These are phyloP conservation scores for Angomonas deanei DNA, from an alignment of 208 protist genomes.

Conservation along the genomic window DNA sequence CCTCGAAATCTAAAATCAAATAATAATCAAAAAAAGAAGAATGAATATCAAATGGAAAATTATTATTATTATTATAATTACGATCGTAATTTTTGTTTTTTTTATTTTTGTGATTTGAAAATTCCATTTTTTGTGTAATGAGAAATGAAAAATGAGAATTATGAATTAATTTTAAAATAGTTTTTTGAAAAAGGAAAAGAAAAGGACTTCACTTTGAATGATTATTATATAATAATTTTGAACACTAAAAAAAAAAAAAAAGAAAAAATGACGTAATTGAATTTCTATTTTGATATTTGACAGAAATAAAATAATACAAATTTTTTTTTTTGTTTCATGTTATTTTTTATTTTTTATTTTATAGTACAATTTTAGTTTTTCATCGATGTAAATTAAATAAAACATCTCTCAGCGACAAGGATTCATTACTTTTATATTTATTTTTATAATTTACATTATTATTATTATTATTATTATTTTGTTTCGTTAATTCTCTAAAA, in stretches of 20 bases:
- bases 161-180: too few species aligned
- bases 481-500: too few species aligned
- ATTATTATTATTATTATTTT: too few species aligned
- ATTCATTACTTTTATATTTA: too few species aligned
- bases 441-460: too few species aligned
- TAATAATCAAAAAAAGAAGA: conserved; percentile 45
- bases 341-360: background rate
- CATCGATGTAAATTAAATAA: too few species aligned
- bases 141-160: background rate
- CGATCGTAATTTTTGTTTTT: background rate
- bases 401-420: background rate
- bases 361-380: background rate
- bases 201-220: background rate
- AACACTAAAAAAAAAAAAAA: background rate
- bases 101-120: background rate
- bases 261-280: conserved; percentile 2
- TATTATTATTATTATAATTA: too few species aligned
- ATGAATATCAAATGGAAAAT: background rate
- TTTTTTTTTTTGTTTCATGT: background rate
- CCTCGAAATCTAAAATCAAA: conserved; percentile 94
- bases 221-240: background rate
- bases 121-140: background rate
- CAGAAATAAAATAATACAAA: background rate
- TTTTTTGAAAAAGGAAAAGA: background rate
- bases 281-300: background rate